Evolutionary conservation across 78 protist species (phyloP), one percentile per base, ranked within the genome.

Genomic region (Creolimax fragrantissima): DNA sequence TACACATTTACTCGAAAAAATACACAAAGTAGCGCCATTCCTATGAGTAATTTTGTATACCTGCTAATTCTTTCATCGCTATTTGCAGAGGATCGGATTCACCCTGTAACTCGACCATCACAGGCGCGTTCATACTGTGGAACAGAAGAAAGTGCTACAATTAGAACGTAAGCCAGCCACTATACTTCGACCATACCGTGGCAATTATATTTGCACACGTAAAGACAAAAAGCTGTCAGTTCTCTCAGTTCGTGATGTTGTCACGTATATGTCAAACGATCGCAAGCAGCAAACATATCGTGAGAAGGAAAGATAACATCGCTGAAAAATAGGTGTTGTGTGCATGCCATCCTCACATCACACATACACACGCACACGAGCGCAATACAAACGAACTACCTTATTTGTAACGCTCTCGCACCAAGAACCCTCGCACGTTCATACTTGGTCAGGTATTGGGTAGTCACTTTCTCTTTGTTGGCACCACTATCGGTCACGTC

Each of bases 351-450:
- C n/a, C n/a, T n/a, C n/a, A n/a, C n/a, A n/a, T n/a, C n/a, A n/a
- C n/a, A n/a, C n/a, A n/a, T 58, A 32, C 39, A 58, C 74, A 58
- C 45, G 32, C 6, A 1, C 74, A 45, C 35, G 7, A 24, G 74
- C 11, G 6, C 88, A 7, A 88, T 84, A 11, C 74, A 6, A 6
- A 45, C 45, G 5, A 88, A 35, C 6, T 11, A 88, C 90, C 90
- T 88, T 35, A 96, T 96, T 43, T 96, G 97, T 45, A 96, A 90
- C 35, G 97, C 97, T 5, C 97, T 91, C 3, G 96, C 96, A 3
- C 97, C 97, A 3, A 96, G 92, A 4, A 96, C 39, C 2, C 97
- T 45, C 4, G 97, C 97, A 32, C 96, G 39, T 90, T 96, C 97
- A 44, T 94, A 96, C 92, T 95, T 95, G n/a, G 97, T 96, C 95